Base-by-base conservation (phyloP, 495 filamentous ascomycete species). In the Elaphomyces granulatus region DNA sequence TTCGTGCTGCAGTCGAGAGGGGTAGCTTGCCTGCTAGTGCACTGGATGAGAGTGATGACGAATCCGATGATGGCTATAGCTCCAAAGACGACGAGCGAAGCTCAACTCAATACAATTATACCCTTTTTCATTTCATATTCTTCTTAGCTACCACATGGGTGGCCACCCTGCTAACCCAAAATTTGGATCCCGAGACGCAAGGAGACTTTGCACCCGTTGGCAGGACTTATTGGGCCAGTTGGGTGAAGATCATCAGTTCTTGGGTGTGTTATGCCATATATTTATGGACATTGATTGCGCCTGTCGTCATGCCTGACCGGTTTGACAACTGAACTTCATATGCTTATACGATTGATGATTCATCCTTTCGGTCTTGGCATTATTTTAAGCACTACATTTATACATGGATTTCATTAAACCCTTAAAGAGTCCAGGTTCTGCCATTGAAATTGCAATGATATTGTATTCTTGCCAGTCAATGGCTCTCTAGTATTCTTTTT, bases 231-330 rank as follows among this genome's bases (percentile, higher is more conserved):
- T 93, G 87, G 78, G 90, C 90, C 15, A 94, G 84, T 61, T 98
- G 90, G 90, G 86, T 94, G 47, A 98, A 96, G 77, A 96, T 98
- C 57, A 76, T 95, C 36, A 94, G 86, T 62, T 78, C 87, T 14
- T 98, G 90, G 90, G 79, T 90, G 34, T 96, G 92, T 61, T 96
- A 98, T 60, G 78, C 65, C 30, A 83, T 98, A 58, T 98, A 95
- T 50, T 68, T 75, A 31, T 98, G 90, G 90, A 93, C 85, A 17
- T 56, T 98, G 49, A 62, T 92, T 34, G 90, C 92, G 31, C 90
- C 90, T 7, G 70, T 87, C 28, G 48, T 88, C 17, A 51, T 98
- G 55, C 87, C 90, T 0, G 87, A 93, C 49, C 70, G 87, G 40
- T 94, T 94, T 61, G 82, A 80, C 48, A 45, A 41, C 38, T 66